These are phyloP conservation scores for Penicillium oxalicum DNA, from an alignment of 2,329 filamentous ascomycete species.

Conservation along the genomic window DNA sequence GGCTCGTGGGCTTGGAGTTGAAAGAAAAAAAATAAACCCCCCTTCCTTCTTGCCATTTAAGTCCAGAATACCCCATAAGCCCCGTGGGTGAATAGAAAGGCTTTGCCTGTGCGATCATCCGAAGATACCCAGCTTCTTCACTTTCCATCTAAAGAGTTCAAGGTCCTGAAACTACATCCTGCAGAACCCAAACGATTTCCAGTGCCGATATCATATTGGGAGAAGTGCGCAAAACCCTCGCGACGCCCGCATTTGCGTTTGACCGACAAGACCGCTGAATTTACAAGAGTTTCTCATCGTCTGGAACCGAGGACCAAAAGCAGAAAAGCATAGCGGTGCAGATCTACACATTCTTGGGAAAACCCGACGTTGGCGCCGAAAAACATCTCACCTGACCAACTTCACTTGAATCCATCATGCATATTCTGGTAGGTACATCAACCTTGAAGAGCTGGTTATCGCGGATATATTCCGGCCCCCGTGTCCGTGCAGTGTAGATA, in stretches of 20 bases:
- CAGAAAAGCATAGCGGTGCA: conserved; percentile 1
- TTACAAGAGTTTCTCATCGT: too few species aligned
- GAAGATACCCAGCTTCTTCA: too few species aligned
- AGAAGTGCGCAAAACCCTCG: too few species aligned
- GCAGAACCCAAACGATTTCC: too few species aligned
- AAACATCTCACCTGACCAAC: not conserved
- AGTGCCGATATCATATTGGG: too few species aligned
- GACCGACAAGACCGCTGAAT: too few species aligned
- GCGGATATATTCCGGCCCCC: not conserved
- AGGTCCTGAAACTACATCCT: too few species aligned
- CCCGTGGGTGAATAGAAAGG: too few species aligned
- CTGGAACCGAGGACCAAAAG: not conserved
- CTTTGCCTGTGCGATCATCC: too few species aligned
- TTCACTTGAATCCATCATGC: conserved; percentile 29
- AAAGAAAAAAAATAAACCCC: conserved; percentile 13
- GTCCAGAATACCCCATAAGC: conserved; percentile 1
- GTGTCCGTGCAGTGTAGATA: too few species aligned
- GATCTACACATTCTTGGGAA: conserved; percentile 3
- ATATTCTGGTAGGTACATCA: conserved; percentile 41
- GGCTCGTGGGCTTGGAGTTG: conserved; percentile 7
- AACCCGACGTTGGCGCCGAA: conserved; percentile 7
- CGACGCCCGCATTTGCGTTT: too few species aligned
- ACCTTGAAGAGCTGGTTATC: conserved; percentile 1
- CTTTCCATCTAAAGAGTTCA: too few species aligned
- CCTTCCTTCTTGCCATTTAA: conserved; percentile 13